phyloP scores from a whole-genome alignment of 345 rosid species.

The Arabidopsis arenosa region DNA sequence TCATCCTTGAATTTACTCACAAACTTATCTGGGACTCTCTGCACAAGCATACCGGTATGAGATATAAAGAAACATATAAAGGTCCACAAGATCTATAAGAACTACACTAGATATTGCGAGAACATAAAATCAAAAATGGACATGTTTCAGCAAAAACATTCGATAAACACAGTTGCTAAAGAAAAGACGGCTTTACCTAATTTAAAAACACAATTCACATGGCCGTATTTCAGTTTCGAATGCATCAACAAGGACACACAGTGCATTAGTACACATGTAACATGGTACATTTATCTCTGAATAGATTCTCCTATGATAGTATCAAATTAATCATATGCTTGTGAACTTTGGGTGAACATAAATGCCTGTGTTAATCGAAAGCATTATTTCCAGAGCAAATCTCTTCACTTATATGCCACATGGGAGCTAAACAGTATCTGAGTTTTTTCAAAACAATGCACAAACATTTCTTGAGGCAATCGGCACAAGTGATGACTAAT shows the following conservation, averaged over 20 bases:
- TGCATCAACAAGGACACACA: slow-evolving; percentile 20
- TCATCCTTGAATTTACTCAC: slow-evolving; percentile 77
- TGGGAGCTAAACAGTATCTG: background rate
- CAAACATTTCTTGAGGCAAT: background rate
- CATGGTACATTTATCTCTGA: slow-evolving; percentile 27
- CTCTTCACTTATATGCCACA: background rate
- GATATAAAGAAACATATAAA: slow-evolving; percentile 27
- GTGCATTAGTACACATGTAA: slow-evolving; percentile 6
- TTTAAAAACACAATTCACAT: slow-evolving; percentile 7
- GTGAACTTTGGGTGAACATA: background rate
- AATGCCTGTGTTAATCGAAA: background rate
- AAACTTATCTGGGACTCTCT: slow-evolving; percentile 88
- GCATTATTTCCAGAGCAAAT: background rate
- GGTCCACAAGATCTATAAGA: slow-evolving; percentile 19
- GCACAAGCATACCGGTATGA: slow-evolving; percentile 49
- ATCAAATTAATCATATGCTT: slow-evolving; percentile 3
- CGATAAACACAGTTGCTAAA: background rate
- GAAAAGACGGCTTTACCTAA: background rate
- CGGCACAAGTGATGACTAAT: slow-evolving; percentile 19
- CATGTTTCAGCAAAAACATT: background rate
- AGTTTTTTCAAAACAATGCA: background rate
- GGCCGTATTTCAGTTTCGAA: background rate
- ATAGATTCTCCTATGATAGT: slow-evolving; percentile 17
- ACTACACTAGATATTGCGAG: background rate
- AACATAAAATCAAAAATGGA: background rate